phyloP scores from a whole-genome alignment of 2,329 filamentous ascomycete species.

The Neonectria magnoliae region DNA sequence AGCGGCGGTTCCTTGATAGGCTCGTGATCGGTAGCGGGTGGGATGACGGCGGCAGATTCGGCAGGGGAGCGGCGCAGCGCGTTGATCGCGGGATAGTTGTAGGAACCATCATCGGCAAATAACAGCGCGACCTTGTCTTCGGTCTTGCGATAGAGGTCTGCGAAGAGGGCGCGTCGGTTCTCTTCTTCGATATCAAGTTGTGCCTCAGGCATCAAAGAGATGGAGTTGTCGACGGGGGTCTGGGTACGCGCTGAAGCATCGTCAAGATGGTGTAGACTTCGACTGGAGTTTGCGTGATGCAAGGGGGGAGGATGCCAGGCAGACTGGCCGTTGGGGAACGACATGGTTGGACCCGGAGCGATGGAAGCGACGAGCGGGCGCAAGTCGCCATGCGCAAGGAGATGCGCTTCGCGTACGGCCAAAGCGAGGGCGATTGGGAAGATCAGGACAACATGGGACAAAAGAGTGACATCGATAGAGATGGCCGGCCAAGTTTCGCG shows the following conservation, averaged over 20 bases:
- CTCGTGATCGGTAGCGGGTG: constrained; percentile 67
- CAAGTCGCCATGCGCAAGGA: constrained; percentile 66
- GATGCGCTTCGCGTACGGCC: constrained; percentile 62
- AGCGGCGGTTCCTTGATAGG: constrained; percentile 68
- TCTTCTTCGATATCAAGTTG: constrained; percentile 72
- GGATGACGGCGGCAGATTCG: constrained; percentile 56
- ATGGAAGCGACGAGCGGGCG: constrained; percentile 59
- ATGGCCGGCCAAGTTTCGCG: constrained; percentile 56
- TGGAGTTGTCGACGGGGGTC: constrained; percentile 61
- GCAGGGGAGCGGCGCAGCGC: constrained; percentile 58
- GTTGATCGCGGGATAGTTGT: constrained; percentile 64
- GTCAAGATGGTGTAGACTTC: constrained; percentile 67
- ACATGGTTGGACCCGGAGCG: constrained; percentile 68
- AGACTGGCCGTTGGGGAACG: constrained; percentile 72
- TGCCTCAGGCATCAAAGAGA: constrained; percentile 69
- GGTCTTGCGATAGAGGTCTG: constrained; percentile 78
- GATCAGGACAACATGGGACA: constrained; percentile 60
- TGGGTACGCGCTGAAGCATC: constrained; percentile 65
- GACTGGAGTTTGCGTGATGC: constrained; percentile 57
- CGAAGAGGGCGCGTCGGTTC: constrained; percentile 77
- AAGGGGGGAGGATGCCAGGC: constrained; percentile 70
- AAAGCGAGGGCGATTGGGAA: constrained; percentile 56
- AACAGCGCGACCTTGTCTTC: constrained; percentile 81
- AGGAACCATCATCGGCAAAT: constrained; percentile 70
- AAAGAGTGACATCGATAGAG: constrained; percentile 63